phyloP scores from a whole-genome alignment of 495 filamentous ascomycete species.

The Hypoxylon rickii region DNA sequence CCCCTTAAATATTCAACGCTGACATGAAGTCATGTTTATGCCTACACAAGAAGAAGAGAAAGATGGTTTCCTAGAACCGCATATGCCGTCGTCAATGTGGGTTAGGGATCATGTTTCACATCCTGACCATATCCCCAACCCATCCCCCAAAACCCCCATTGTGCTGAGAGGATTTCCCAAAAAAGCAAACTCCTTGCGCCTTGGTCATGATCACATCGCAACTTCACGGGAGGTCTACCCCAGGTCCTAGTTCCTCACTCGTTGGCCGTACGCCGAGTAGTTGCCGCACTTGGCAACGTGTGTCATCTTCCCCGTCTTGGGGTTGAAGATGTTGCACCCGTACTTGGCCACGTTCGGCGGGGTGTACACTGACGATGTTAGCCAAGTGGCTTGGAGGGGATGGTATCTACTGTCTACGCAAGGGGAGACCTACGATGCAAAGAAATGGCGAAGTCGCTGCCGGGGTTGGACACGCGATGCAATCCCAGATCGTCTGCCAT shows the following conservation, averaged over 20 bases:
- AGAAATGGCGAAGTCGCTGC: slow-evolving; percentile 77
- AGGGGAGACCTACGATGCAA: slow-evolving; percentile 70
- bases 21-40: not conserved
- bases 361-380: slow-evolving; percentile 70
- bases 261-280: slow-evolving; percentile 61
- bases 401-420: not conserved
- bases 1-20: not conserved
- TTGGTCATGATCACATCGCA: slow-evolving; percentile 17
- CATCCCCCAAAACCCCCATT: not conserved
- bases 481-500: slow-evolving; percentile 87
- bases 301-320: slow-evolving; percentile 69
- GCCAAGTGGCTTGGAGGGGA: slow-evolving; percentile 28
- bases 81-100: no score
- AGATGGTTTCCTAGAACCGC: no score
- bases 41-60: not conserved
- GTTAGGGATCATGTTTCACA: not conserved
- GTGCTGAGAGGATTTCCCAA: not conserved
- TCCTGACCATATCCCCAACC: not conserved
- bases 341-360: slow-evolving; percentile 81
- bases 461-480: slow-evolving; percentile 78
- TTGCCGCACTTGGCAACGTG: slow-evolving; percentile 70
- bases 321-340: slow-evolving; percentile 75
- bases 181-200: slow-evolving; percentile 13
- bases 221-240: slow-evolving; percentile 12
- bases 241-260: slow-evolving; percentile 33